These are phyloP conservation scores for Arthroderma uncinatum DNA, from an alignment of 2,329 filamentous ascomycete species.

Conservation along the genomic window DNA sequence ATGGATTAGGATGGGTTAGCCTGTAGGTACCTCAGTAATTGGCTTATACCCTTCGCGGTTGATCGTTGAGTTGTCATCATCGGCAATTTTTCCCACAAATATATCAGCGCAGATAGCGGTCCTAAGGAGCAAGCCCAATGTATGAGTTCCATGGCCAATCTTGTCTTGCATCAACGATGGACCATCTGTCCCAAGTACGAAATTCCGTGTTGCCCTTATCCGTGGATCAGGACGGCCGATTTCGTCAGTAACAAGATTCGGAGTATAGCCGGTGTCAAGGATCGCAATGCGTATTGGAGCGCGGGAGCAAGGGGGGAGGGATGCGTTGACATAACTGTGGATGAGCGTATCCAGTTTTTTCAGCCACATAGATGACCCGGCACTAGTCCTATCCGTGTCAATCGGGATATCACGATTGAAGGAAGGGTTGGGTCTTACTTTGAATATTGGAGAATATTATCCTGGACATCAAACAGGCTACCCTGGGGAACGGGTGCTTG, in stretches of 20 bases:
- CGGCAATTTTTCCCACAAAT: slow-evolving; percentile 19
- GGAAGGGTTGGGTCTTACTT: not conserved
- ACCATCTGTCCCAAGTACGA: not conserved
- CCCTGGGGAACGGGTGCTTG: not conserved
- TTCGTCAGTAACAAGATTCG: not conserved
- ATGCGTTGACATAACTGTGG: not conserved
- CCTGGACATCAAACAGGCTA: not conserved
- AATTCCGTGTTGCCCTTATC: not conserved
- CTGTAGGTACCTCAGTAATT: not conserved
- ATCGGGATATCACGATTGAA: too few relatives aligned
- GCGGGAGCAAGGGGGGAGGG: not conserved
- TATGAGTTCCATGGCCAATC: slow-evolving; percentile 23
- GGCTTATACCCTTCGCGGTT: not conserved
- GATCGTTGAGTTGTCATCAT: not conserved
- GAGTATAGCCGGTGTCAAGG: not conserved
- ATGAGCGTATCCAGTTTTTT: too few relatives aligned
- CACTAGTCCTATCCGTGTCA: too few relatives aligned
- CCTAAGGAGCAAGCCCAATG: slow-evolving; percentile 18
- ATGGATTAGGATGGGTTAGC: not conserved
- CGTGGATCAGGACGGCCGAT: not conserved
- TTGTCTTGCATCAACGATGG: not conserved
- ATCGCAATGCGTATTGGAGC: not conserved
- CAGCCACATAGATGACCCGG: too few relatives aligned
- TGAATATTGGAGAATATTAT: not conserved
- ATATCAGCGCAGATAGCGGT: slow-evolving; percentile 21